Percentiles rank a stretch among this genome's conserved stretches.
Evolutionary conservation across 1,284 basidiomycete species (phyloP).

Genomic region (Ceratobasidium sp.): DNA sequence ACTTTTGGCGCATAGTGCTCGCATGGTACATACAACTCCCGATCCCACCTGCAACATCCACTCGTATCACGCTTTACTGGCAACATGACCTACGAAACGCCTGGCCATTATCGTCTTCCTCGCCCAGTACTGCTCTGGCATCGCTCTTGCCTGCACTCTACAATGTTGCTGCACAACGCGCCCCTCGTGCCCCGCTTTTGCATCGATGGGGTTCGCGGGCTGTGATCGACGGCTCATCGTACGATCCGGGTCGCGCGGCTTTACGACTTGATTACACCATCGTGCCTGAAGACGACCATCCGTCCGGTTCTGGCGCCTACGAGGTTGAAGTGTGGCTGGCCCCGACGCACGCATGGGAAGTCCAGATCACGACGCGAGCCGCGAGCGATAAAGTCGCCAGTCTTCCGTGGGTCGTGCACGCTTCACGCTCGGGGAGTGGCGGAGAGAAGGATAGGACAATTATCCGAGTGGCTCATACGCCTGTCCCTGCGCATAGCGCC

Average conservation of each 20-base stretch:
- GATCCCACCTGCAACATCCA: constrained; percentile 50
- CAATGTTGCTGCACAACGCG: constrained; percentile 76
- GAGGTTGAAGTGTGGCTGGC: constrained; percentile 61
- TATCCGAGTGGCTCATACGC: constrained; percentile 74
- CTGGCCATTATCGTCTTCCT: constrained; percentile 51
- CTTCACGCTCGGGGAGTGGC: constrained; percentile 55
- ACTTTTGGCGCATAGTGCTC: constrained; percentile 65
- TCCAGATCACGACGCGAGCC: constrained; percentile 74
- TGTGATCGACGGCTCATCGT: constrained; percentile 58
- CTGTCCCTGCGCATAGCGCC: constrained; percentile 57
- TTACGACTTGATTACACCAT: constrained; percentile 88
- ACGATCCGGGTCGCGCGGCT: constrained; percentile 79
- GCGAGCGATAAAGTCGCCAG: constrained; percentile 74
- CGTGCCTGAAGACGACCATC: constrained; percentile 69
- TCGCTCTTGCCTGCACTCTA: constrained; percentile 82
- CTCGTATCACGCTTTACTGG: constrained; percentile 92
- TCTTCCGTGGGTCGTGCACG: constrained; percentile 77
- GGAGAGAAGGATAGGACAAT: constrained; percentile 60
- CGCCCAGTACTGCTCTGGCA: constrained; percentile 70
- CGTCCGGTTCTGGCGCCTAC: constrained; percentile 49
- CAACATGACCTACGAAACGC: constrained; percentile 79
- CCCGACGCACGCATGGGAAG: constrained; percentile 87
- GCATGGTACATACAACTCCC: constrained; percentile 88
- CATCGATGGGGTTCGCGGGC: constrained; percentile 84
- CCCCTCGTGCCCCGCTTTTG: constrained; percentile 76